Base-by-base conservation (phyloP, 1,284 basidiomycete species). In the Cutaneotrichosporon spelunceum region DNA sequence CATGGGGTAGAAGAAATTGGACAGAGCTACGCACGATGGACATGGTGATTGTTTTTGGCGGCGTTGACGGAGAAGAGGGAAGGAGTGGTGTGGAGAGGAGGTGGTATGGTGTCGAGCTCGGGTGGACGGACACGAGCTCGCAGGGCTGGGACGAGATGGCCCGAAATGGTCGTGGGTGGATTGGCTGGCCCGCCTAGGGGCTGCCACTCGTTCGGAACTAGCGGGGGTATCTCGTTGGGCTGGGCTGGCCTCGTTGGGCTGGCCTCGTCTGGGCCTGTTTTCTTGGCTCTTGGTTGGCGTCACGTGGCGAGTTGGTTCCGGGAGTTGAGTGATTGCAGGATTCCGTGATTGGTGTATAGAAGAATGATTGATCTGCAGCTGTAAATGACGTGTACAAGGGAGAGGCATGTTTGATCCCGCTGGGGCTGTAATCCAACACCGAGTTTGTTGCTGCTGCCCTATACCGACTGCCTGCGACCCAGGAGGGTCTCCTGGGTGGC, bases 1-100 rank as follows among this genome's bases (percentile, higher is more conserved):
- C 42, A 56, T 24, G 9, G 27, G 5, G 26, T 30, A 7, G 19
- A 45, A 26, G 16, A 11, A 11, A 23, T 13, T 23, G 9, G 1
- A 19, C 11, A 11, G 30, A 7, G 16, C 23, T 42, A 61, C 60
- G 55, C 54, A 61, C 60, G 33, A 61, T 23, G 42, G 60, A 61
- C 60, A 61, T 61, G 16, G 49, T 57, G 39, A 14, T 30, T 50
- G 24, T 48, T 48, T 24, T 48, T 13, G 45, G 16, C 45, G 23
- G 45, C 10, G 45, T 14, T 10, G 16, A 48, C 14, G 26, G 27
- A 13, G 58, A 26, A 42, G 58, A 29, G 53, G 24, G 53, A n/a
- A 47, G 56, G 53, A 47, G 33, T 49, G 52, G 49, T 48, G 52
- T 26, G 52, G 9, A 13, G 21, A 33, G 50, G 50, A 23, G 21